phyloP scores from a whole-genome alignment of 345 rosid species.

The Eucalyptus pauciflora region DNA sequence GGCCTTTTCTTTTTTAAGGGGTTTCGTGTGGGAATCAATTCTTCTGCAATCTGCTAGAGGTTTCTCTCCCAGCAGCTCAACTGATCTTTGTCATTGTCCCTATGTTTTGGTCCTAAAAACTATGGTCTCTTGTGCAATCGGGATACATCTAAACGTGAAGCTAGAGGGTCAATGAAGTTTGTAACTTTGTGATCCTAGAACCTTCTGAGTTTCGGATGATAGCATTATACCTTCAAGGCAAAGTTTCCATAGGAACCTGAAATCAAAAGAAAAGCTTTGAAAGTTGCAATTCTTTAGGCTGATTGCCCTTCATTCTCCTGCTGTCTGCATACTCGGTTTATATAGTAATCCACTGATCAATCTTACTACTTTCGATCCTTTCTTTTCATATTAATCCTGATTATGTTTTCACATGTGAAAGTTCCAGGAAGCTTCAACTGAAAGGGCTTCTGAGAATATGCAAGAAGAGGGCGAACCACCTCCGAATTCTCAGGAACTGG shows the following conservation, averaged over 20 bases:
- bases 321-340: background rate
- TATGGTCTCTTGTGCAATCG: background rate
- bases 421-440: slow-evolving; percentile 18
- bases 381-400: background rate
- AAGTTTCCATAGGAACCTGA: background rate
- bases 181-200: background rate
- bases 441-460: background rate
- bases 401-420: background rate
- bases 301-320: background rate
- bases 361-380: background rate
- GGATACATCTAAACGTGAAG: background rate
- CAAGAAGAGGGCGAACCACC: background rate
- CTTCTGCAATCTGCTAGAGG: background rate
- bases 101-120: background rate
- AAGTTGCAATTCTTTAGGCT: background rate
- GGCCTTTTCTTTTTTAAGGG: background rate
- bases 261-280: background rate
- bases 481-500: background rate
- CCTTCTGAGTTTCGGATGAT: background rate
- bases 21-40: background rate
- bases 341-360: background rate
- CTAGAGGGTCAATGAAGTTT: background rate
- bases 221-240: background rate
- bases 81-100: background rate
- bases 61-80: background rate